Conservation (phyloP, 106 monocot genomes). For the Chionographis japonica region DNA sequence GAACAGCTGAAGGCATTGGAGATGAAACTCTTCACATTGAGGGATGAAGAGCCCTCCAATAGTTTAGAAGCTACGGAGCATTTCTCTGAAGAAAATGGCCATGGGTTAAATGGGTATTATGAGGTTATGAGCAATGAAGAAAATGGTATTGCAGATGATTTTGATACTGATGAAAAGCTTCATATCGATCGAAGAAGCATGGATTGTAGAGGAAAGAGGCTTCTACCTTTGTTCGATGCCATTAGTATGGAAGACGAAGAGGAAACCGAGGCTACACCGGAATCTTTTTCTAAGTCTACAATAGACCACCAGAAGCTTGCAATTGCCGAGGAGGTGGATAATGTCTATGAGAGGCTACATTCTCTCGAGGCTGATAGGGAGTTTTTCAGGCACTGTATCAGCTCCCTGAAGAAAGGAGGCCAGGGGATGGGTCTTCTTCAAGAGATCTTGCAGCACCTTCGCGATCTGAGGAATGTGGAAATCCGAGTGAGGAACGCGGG, state of each 20-base stretch:
- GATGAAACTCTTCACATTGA: slow-evolving; percentile 24
- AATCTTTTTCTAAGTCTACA: slow-evolving; percentile 17
- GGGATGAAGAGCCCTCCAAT: slow-evolving; percentile 21
- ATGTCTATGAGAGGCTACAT: slow-evolving; percentile 72
- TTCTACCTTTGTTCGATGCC: slow-evolving; percentile 81
- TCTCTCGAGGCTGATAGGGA: slow-evolving; percentile 81
- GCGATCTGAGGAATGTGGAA: slow-evolving; percentile 64
- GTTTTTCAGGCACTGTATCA: slow-evolving; percentile 65
- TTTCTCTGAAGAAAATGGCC: slow-evolving; percentile 34
- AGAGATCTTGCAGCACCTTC: slow-evolving; percentile 78
- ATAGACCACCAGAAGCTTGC: slow-evolving; percentile 27
- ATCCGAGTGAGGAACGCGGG: slow-evolving; percentile 30
- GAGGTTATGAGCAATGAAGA: slow-evolving; percentile 8
- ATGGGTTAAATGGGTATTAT: slow-evolving; percentile 24
- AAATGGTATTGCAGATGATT: slow-evolving; percentile 17
- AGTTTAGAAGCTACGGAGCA: slow-evolving; percentile 7
- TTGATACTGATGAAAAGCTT: slow-evolving; percentile 18
- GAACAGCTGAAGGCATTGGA: slow-evolving; percentile 25
- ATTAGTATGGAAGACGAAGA: slow-evolving; percentile 34
- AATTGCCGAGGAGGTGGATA: slow-evolving; percentile 60
- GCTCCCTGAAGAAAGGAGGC: slow-evolving; percentile 76
- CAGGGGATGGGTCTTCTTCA: slow-evolving; percentile 67
- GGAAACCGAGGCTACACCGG: slow-evolving; percentile 10
- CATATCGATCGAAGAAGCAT: slow-evolving; percentile 10
- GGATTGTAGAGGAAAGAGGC: slow-evolving; percentile 40